A percentile compares a stretch with the other conserved stretches of the same genome.
Evolutionary conservation across 805 yeast genomes (phyloP).

Genomic region (Saturnispora galanensis): DNA sequence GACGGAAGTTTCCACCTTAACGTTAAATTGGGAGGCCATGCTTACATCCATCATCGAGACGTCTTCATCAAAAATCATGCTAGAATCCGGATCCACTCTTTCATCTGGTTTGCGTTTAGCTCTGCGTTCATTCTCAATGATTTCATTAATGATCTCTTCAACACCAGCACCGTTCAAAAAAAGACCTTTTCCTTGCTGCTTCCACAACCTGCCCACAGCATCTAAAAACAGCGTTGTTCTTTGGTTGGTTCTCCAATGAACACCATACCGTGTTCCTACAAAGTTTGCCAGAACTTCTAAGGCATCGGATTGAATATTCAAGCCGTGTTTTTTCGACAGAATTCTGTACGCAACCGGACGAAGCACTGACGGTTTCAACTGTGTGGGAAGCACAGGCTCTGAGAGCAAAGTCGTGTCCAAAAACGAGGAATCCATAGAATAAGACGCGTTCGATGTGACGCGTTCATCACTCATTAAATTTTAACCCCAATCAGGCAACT

Average conservation of each 20-base stretch:
- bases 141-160: slow-evolving; percentile 52
- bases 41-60: slow-evolving; percentile 8
- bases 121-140: slow-evolving; percentile 12
- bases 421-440: slow-evolving; percentile 11
- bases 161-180: slow-evolving; percentile 75
- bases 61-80: slow-evolving; percentile 6
- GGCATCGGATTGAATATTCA: slow-evolving; percentile 83
- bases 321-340: slow-evolving; percentile 83
- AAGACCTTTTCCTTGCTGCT: slow-evolving; percentile 77
- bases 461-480: background rate
- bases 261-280: slow-evolving; percentile 70
- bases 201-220: slow-evolving; percentile 74
- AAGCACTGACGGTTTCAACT: slow-evolving; percentile 68
- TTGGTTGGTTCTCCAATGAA: slow-evolving; percentile 65
- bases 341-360: slow-evolving; percentile 89
- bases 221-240: slow-evolving; percentile 59
- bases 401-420: slow-evolving; percentile 13
- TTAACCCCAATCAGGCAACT: no score
- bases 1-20: slow-evolving; percentile 18
- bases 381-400: slow-evolving; percentile 53
- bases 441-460: background rate
- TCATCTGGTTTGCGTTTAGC: slow-evolving; percentile 10
- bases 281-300: slow-evolving; percentile 61
- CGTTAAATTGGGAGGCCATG: background rate
- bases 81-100: slow-evolving; percentile 7